Evolutionary conservation across 495 filamentous ascomycete species (phyloP), one percentile per base, ranked within the genome.

Genomic region (Cenococcum geophilum): DNA sequence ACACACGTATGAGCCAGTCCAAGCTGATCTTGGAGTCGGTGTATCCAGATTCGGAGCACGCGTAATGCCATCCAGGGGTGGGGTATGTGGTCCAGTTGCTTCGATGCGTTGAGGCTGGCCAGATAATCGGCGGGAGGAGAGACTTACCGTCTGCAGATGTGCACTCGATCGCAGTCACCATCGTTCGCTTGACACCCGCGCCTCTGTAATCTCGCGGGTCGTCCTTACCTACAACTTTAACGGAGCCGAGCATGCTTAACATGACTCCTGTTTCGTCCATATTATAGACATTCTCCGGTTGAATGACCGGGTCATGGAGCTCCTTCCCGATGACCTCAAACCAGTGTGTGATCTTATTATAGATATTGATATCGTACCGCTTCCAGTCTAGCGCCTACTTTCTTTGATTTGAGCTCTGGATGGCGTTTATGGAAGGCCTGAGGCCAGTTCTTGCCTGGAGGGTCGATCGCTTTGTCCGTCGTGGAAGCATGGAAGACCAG

Each of bases 151-250:
- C 27, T 27, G 64, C 72, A 59, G 62, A 70, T 16, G 74, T 68
- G 43, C 69, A 76, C 37, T 76, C 66, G 50, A 74, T 71, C 0
- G 74, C 67, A 47, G 73, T 75, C 14, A 76, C 67, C 9, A 58
- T 68, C 42, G 54, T 71, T 58, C 70, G 61, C 48, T 64, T 64
- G 12, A 60, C 49, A 34, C 57, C 43, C 25, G 61, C 57, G 23
- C 62, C 62, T 68, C 69, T 69, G 68, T 73, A 73, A 11, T 66
- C 55, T 65, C 63, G 68, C 51, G 8, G 8, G 60, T 75, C 68
- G 37, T 73, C 50, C 61, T 68, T 76, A 68, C 64, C 22, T 68
- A 75, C 58, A 62, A 75, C 66, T 53, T 76, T 76, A 23, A 76
- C 52, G 56, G 71, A 74, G 57, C 70, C 58, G 12, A 68, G 74